Evolutionary conservation across 768 basidiomycete genomes (phyloP).

Genomic region (Auriscalpium microsporum): DNA sequence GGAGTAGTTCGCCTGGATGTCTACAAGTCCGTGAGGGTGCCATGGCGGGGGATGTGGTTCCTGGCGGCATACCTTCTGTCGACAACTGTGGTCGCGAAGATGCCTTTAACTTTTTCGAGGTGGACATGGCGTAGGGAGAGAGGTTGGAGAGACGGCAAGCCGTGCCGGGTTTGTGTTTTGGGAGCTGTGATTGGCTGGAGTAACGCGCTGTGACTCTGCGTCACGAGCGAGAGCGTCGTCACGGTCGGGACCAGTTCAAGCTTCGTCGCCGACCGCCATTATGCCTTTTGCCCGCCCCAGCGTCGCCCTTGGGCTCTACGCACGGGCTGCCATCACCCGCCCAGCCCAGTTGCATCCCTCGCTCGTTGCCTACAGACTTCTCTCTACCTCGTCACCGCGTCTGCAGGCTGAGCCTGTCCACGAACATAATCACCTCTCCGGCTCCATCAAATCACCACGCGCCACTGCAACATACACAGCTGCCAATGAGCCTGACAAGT

Average conservation of each 20-base stretch:
- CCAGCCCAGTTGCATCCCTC: constrained; percentile 23
- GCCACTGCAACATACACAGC: constrained; percentile 28
- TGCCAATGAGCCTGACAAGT: constrained; percentile 37
- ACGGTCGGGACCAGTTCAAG: constrained; percentile 5
- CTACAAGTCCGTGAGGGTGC: constrained; percentile 37
- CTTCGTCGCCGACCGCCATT: constrained; percentile 36
- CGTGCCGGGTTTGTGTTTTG: constrained; percentile 16
- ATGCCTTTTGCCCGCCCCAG: constrained; percentile 54
- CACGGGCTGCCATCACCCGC: constrained; percentile 30
- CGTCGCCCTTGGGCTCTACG: constrained; percentile 43
- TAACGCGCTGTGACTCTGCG: constrained; percentile 16
- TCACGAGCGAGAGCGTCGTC: background rate
- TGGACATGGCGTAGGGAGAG: constrained; percentile 34
- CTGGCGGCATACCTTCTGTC: constrained; percentile 51
- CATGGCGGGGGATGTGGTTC: constrained; percentile 17
- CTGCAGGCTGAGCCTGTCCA: constrained; percentile 16
- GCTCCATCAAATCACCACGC: constrained; percentile 24
- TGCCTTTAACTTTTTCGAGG: constrained; percentile 53
- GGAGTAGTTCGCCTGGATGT: constrained; percentile 76
- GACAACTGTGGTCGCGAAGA: constrained; percentile 44
- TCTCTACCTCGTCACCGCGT: constrained; percentile 32
- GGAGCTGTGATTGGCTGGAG: constrained; percentile 38
- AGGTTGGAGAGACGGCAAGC: background rate
- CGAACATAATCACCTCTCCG: constrained; percentile 6
- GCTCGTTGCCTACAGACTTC: constrained; percentile 40